Base-by-base conservation (phyloP, 768 basidiomycete genomes). In the Termitomyces sp. region DNA sequence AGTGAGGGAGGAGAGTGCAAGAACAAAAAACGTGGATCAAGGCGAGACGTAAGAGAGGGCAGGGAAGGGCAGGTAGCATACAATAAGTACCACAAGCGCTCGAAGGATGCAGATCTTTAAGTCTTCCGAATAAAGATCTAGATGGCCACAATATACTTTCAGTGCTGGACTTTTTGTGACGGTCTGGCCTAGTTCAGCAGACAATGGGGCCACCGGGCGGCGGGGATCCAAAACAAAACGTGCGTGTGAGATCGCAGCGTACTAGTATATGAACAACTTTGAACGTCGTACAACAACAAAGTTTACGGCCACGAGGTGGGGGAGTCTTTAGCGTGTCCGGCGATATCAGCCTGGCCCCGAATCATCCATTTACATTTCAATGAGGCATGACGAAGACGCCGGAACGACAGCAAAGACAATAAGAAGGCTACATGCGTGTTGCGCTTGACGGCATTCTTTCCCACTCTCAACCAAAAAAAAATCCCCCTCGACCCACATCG, bases 271-370 rank as follows among this genome's bases (percentile, higher is more conserved):
- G 59, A 60, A 64, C 66, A 63, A 56, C 66, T 66, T 62, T 63
- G 62, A 59, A 66, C 65, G 67, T 59, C 50, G 57, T 50, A 55
- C 65, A 66, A 70, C 71, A 68, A 71, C 74, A 67, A 61, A 74
- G 73, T 75, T 76, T 70, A 66, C 60, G 60, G 62, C 70, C 76
- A 77, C 70, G 75, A 76, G 75, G 75, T 63, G 63, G 62, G 65
- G 15, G 28, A 15, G 61, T 39, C 54, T 62, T 61, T 59, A 61
- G 66, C 63, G 65, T 70, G 70, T 70, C 68, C 66, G 69, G 70
- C 62, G 61, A 68, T 69, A 67, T 66, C 66, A 65, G 60, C 46
- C 58, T 65, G 59, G 38, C 65, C 28, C 72, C 66, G 66, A 68
- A 70, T 69, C 68, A 64, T 66, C 66, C 63, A 65, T 61, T 69